Conservation (phyloP, 257 asterid species). For the Solanum chilense region DNA sequence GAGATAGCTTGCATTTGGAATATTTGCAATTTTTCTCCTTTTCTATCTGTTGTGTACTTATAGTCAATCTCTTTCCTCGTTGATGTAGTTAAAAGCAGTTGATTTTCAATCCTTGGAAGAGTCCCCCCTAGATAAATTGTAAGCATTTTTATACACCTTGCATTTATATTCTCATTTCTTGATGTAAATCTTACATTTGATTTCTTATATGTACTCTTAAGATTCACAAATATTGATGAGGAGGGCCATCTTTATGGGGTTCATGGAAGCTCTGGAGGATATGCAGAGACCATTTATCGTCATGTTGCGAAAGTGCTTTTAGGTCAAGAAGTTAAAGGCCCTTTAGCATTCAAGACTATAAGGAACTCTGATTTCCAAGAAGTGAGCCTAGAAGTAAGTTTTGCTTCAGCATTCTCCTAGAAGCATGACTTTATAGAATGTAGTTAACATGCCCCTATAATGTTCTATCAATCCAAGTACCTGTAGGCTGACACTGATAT, state of each 20-base stretch:
- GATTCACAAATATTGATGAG: slow-evolving; percentile 71
- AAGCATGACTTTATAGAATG: neutral
- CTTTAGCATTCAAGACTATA: slow-evolving; percentile 61
- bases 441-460: neutral
- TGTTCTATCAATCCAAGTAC: neutral
- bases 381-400: slow-evolving; percentile 74
- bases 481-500: neutral
- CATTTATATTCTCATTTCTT: neutral
- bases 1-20: neutral
- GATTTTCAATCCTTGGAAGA: slow-evolving; percentile 70
- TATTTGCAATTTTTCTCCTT: neutral
- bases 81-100: slow-evolving; percentile 62
- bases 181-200: slow-evolving; percentile 1
- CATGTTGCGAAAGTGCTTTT: slow-evolving; percentile 64
- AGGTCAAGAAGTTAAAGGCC: slow-evolving; percentile 54
- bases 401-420: neutral
- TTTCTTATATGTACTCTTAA: slow-evolving; percentile 9
- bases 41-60: neutral
- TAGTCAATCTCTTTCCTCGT: neutral
- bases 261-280: slow-evolving; percentile 92
- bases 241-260: slow-evolving; percentile 64
- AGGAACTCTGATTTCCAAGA: slow-evolving; percentile 89
- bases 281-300: slow-evolving; percentile 78
- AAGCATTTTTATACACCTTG: slow-evolving; percentile 10
- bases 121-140: slow-evolving; percentile 81